Base-by-base conservation (phyloP, 2,329 filamentous ascomycete genomes). In the Phaeosphaeria sp. region DNA sequence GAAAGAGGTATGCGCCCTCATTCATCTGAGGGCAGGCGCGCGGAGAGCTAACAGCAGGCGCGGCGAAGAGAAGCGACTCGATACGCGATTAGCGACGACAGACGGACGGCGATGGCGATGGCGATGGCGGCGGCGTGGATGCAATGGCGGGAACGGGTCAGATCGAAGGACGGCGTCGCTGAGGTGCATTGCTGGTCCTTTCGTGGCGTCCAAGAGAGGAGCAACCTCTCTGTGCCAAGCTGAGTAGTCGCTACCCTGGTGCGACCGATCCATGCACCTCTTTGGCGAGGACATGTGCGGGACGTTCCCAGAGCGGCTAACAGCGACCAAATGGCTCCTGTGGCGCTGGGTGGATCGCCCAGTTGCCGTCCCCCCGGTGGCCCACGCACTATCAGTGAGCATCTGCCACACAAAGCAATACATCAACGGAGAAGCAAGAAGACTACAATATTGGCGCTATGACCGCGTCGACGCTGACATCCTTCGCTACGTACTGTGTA, bases 151-250 rank as follows among this genome's bases (percentile, higher is more conserved):
- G 46, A 54, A 49, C 54, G 56, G 61, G 50, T 54, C 48, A 60
- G 50, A 60, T 56, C 52, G 50, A 54, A 55, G 55, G 62, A 65
- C 58, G 56, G 61, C 55, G 55, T 59, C 60, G 55, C 36, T 39
- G 36, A 63, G 42, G 58, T 58, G 65, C 66, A 67, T 67, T 46
- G 51, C 61, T 68, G 62, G 61, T 62, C 62, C 60, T 54, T 60
- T 63, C 56, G 66, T 71, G 67, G 68, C 68, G 67, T 63, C 58
- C 47, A 58, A 63, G 54, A 46, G 54, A 65, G 46, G 59, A 64
- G 47, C 25, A 49, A 15, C 30, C 41, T 22, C 39, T 52, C n/a
- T 17, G 22, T 21, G 50, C 50, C 50, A 52, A 52, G 50, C 50
- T 23, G 36, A 5, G 21, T 22, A 21, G 43, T 23, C 43, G 49